Base-by-base conservation (phyloP, 345 rosid genomes). In the Melaleuca alternifolia region DNA sequence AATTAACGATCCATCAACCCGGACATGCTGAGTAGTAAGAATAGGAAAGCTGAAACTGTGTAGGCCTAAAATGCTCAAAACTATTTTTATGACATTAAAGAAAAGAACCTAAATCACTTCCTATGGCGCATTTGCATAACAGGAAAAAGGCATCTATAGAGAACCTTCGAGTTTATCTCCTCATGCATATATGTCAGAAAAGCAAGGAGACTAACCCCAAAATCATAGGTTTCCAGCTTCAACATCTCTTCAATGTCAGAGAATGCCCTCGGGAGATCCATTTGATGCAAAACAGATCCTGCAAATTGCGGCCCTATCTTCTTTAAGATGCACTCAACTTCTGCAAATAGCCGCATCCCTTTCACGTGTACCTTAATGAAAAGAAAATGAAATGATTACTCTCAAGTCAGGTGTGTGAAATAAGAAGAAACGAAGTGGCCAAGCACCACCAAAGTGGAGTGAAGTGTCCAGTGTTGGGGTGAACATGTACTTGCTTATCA, bases 201-300 rank as follows among this genome's bases (percentile, higher is more conserved):
- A 21, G 33, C 56, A 54, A 87, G 56, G 52, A 88, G 87, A 87
- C 95, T 71, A 89, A 98, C 99, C 99, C 95, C 92, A 90, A 94
- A 95, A 56, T 87, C 86, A 76, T 87, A 20, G 76, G 87, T 91
- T 89, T 95, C 99, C 71, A 86, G 89, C 88, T 90, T 92, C 92
- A 98, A 88, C 92, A 95, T 93, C 88, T 93, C 94, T 86, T 93
- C 93, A 79, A 95, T 89, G 85, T 87, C 93, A 88, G 93, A 87
- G 84, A 96, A 93, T 53, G 84, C 87, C 91, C 92, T 91, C 18
- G 85, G 65, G 59, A 91, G 89, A 84, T 93, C 93, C 23, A 59
- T 89, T 84, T 91, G 92, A 85, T 91, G 93, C 61, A 91, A 89
- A 89, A 83, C 87, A 77, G 91, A 91, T 84, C 93, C 94, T 46